A percentile compares a stretch with the other conserved stretches of the same genome.
Conservation (phyloP, 441 rosid genomes). For the Brassica hybrid region DNA sequence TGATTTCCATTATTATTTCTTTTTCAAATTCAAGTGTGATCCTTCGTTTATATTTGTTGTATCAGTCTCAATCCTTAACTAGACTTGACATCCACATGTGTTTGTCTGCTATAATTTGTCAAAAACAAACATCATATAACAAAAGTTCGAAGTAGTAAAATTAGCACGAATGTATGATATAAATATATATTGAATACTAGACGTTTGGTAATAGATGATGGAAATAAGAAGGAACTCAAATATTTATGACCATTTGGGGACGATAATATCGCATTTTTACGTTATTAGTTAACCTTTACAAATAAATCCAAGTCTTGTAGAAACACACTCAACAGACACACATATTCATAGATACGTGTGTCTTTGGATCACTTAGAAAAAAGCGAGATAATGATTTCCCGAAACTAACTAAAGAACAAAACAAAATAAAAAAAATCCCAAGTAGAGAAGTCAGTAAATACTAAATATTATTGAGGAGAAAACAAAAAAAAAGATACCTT, state of each 20-base stretch:
- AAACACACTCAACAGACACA: conserved; percentile 41
- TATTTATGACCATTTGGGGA: conserved; percentile 17
- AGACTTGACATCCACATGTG: conserved; percentile 35
- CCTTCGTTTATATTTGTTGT: background rate
- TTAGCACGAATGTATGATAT: background rate
- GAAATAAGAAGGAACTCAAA: conserved; percentile 8
- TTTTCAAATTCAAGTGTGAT: conserved; percentile 24
- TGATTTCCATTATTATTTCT: conserved; percentile 25
- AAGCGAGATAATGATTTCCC: conserved; percentile 33
- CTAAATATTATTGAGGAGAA: conserved; percentile 9
- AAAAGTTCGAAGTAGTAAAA: background rate
- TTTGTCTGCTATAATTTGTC: conserved; percentile 11
- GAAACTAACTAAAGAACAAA: conserved; percentile 6
- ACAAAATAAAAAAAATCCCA: conserved; percentile 24
- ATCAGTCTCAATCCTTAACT: conserved; percentile 37
- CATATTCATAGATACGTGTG: conserved; percentile 43
- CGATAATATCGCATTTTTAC: conserved; percentile 10
- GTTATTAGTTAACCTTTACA: conserved; percentile 1
- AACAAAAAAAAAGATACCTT: conserved; percentile 37
- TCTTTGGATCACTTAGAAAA: conserved; percentile 29
- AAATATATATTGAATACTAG: background rate
- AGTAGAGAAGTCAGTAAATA: conserved; percentile 30
- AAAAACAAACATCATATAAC: background rate
- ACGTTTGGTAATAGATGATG: background rate
- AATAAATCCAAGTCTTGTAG: conserved; percentile 1